Conservation (phyloP, 2,329 filamentous ascomycete species). For the Aureobasidium sp. region DNA sequence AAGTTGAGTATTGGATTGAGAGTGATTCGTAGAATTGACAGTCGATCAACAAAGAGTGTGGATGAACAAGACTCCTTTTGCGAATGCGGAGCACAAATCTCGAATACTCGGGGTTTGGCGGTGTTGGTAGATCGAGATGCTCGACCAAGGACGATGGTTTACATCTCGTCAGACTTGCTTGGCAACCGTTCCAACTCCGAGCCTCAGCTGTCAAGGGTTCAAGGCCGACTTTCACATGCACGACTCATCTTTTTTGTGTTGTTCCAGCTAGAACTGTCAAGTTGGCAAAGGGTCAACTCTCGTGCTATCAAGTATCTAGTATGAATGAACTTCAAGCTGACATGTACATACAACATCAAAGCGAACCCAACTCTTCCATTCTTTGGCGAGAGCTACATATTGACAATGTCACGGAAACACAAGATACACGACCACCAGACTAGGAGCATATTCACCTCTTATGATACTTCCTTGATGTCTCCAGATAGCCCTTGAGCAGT, state of each 20-base stretch:
- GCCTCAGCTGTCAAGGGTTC: not conserved
- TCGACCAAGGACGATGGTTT: not conserved
- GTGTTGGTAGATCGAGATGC: not conserved
- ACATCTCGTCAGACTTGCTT: not conserved
- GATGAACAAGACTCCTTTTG: not conserved
- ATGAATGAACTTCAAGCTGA: too few species aligned
- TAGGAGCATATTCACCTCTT: too few species aligned
- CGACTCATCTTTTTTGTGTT: not conserved
- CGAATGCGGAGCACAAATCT: not conserved
- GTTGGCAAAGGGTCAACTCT: not conserved
- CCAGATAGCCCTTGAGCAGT: not conserved
- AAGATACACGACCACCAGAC: not conserved
- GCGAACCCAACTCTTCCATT: too few species aligned
- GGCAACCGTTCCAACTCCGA: not conserved
- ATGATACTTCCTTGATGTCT: not conserved
- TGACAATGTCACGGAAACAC: not conserved
- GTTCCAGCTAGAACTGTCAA: not conserved
- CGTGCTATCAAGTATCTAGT: not conserved
- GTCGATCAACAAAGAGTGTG: not conserved
- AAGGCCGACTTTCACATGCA: not conserved
- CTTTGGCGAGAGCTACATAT: not conserved
- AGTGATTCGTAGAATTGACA: not conserved
- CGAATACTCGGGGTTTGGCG: not conserved
- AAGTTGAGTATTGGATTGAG: not conserved
- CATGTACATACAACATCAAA: not conserved